Evolutionary conservation across 2,329 filamentous ascomycete genomes (phyloP).

Genomic region (Penicillium occitanis): DNA sequence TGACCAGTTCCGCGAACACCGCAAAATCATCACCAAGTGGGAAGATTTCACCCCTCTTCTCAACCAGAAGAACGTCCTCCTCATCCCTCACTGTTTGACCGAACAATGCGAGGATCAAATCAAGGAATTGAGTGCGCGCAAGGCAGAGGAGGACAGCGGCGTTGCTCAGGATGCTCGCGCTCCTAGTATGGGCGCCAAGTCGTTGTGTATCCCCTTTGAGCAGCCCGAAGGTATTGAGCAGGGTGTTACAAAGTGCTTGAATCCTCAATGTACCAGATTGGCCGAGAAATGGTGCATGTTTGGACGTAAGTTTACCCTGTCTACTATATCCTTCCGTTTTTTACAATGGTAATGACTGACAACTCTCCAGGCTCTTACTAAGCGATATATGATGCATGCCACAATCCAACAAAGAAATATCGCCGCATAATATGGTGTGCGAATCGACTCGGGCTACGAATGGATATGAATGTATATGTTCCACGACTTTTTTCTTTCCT

Average conservation of each 20-base stretch:
- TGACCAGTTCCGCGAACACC: conserved; percentile 73
- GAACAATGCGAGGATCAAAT: conserved; percentile 88
- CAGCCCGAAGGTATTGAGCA: conserved; percentile 77
- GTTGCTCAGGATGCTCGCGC: conserved; percentile 71
- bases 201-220: conserved; percentile 76
- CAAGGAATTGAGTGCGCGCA: conserved; percentile 85
- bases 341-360: not conserved
- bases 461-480: conserved; percentile 1
- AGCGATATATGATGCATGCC: not conserved
- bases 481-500: not conserved
- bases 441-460: not conserved
- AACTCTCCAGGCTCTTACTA: conserved; percentile 26
- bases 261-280: conserved; percentile 73
- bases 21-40: conserved; percentile 81
- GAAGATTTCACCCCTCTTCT: conserved; percentile 86
- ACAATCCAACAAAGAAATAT: not conserved
- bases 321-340: not conserved
- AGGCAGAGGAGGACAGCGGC: conserved; percentile 60
- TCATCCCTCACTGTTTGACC: conserved; percentile 86
- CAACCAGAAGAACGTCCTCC: conserved; percentile 85
- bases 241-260: conserved; percentile 87
- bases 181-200: conserved; percentile 74
- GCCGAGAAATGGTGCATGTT: conserved; percentile 93
- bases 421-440: not conserved
- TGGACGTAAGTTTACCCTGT: conserved; percentile 58